Evolutionary conservation across 164 flowering plant genomes (phyloP), one percentile per base, ranked within the genome.

Genomic region (Echeveria elegans): DNA sequence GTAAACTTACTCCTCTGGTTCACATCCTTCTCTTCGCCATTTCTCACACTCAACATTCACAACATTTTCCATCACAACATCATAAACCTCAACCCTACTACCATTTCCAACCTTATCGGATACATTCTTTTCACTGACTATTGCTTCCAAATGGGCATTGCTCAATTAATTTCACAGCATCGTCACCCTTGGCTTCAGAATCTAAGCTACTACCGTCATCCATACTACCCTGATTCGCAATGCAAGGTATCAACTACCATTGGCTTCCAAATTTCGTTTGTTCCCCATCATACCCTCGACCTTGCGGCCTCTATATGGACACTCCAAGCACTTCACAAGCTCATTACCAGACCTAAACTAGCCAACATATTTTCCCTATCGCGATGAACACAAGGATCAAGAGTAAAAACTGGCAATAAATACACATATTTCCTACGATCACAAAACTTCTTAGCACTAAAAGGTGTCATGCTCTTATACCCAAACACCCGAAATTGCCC

Each of bases 361-460:
- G 92, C 92, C 67, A 80, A 10, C 5, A 93, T 97, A 65, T 86
- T 88, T 78, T 90, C 97, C 24, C 97, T 82, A 80, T 91, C 87
- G 3, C 77, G 82, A 77, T 94, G 99, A n/a, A 79, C 70, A 68
- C 62, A 65, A 0, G 89, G 85, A 72, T 94, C 96, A 56, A 94
- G 85, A 23, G 97, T 97, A 70, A 91, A 89, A 1, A 91, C 96
- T 11, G 99, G 97, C 34, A 94, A 66, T 23, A 94, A 78, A 84
- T 94, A 94, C 28, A 91, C 90, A 67, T 91, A 94, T 88, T 94
- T 80, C 71, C 99, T 77, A 36, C 92, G 81, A 77, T 92, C 99
- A 40, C 99, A 92, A 72, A 88, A 89, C 80, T 89, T 95, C 85
- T 92, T 89, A 16, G 97, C 87, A 70, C 71, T 95, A 66, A 88